Evolutionary conservation across 2,329 filamentous ascomycete species (phyloP), one percentile per base, ranked within the genome.

Genomic region (Ascocoryne sarcoides): DNA sequence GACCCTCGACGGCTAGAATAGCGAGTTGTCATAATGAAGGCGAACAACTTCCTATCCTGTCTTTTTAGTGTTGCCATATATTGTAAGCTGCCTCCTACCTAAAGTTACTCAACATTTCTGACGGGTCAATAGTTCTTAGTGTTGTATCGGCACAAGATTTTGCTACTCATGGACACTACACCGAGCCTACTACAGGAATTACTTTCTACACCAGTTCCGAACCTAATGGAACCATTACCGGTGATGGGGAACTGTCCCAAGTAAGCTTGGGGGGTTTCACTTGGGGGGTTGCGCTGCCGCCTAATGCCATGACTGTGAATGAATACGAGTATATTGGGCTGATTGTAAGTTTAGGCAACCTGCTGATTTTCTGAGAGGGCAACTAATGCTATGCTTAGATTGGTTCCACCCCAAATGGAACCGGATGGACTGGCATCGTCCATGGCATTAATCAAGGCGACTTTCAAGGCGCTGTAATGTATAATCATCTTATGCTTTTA

Each of bases 301-400:
- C 57, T 12, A 60, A 68, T 52, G 71, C 70, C 2, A 47, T 68
- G 33, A 66, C 60, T 0, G 65, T 55, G 16, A 66, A 70, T 38
- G 64, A 67, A 4, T 66, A 62, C 32, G 76, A 80, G 53, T 79
- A 77, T 49, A 73, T 80, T 42, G 76, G 76, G 28, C 66, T 73
- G 36, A 60, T 79, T 35, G 75, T 77, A 48, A 49, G 66, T 40
- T 38, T 36, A 2, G 10, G 16, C 12, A 5, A 28, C 10, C n/a
- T n/a, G n/a, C n/a, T n/a, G n/a, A n/a, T n/a, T n/a, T n/a, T n/a
- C n/a, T n/a, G n/a, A n/a, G n/a, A n/a, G n/a, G n/a, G n/a, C n/a
- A n/a, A n/a, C n/a, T n/a, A n/a, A n/a, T n/a, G n/a, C n/a, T n/a
- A n/a, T n/a, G n/a, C n/a, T n/a, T n/a, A 46, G 43, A 35, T 37